Evolutionary conservation across 495 filamentous ascomycete genomes (phyloP), one percentile per base, ranked within the genome.

Genomic region (Penicillium samsonianum): DNA sequence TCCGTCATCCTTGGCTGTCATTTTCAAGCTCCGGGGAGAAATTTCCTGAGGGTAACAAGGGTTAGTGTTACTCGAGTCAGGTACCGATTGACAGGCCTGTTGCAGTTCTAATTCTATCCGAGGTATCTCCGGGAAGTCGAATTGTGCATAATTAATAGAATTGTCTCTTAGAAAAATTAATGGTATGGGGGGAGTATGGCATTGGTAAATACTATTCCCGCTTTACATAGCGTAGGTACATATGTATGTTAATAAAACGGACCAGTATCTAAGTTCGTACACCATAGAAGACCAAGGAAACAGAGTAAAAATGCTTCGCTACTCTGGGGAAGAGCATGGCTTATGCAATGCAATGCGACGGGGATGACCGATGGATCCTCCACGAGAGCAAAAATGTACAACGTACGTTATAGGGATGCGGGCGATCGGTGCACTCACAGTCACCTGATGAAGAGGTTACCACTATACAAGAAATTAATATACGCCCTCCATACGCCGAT

Each of bases 331-430:
- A 66, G 45, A 46, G 57, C 23, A 62, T 67, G 55, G 60, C 51
- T 61, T 45, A 65, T 65, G 65, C 67, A 68, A 66, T 66, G 65
- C 65, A 66, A 68, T 67, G 62, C 65, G 61, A 61, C 67, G 56
- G 50, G 61, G 56, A 47, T 46, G 50, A 19, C 60, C 47, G 63
- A 57, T 59, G 59, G 63, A 61, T 61, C 55, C 42, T 40, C 58
- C 58, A 62, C 53, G 58, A 68, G 65, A 57, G 49, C 19, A 54
- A 46, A 40, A 19, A 51, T 55, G 47, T 57, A 55, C n/a, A 35
- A 16, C 31, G 31, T 38, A 17, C 7, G 16, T 38, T 38, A 17
- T 33, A 38, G 2, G 49, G 48, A 53, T 48, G 33, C 28, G 53
- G 59, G 55, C 55, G 41, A 44, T 63, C 59, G 65, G 60, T 64